Conservation (phyloP, 768 basidiomycete species). For the Udeniomyces megalosporus region DNA sequence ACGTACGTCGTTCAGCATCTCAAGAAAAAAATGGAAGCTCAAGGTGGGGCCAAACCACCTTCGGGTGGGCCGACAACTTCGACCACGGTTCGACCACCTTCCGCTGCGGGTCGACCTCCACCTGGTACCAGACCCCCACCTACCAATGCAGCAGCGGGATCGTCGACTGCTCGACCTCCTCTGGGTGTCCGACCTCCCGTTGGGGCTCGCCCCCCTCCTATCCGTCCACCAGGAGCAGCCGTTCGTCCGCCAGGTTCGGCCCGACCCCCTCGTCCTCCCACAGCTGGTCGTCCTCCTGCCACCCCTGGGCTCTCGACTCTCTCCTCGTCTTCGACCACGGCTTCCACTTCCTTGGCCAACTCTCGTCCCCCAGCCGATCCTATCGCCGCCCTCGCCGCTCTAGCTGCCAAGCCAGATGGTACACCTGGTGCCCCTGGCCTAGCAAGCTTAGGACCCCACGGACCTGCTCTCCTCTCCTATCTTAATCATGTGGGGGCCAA, state of each 20-base stretch:
- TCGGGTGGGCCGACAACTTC: not conserved
- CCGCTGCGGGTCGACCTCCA: not conserved
- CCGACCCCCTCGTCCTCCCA: not conserved
- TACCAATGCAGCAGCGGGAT: not conserved
- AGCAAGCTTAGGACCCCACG: constrained; percentile 4
- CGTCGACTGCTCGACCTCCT: not conserved
- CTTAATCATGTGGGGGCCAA: constrained; percentile 3
- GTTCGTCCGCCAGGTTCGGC: not conserved
- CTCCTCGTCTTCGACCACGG: not conserved
- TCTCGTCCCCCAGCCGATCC: constrained; percentile 2
- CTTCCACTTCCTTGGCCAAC: not conserved
- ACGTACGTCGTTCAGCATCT: constrained; percentile 68
- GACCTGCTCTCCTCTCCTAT: not conserved
- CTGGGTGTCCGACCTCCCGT: too few relatives aligned
- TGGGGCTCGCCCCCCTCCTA: not conserved
- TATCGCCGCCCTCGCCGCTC: not conserved
- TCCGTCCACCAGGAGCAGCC: not conserved
- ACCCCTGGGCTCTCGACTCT: not conserved
- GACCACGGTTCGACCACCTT: not conserved
- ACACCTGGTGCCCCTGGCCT: not conserved
- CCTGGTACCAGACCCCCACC: not conserved
- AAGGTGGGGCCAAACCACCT: constrained; percentile 24
- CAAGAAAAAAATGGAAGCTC: constrained; percentile 50
- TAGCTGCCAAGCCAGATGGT: not conserved
- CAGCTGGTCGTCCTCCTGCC: not conserved